Percentiles rank a stretch among this genome's conserved stretches.
Evolutionary conservation across 225 moss, liverwort and hornwort species (phyloP).

Genomic region (Thuidium tamariscinum): DNA sequence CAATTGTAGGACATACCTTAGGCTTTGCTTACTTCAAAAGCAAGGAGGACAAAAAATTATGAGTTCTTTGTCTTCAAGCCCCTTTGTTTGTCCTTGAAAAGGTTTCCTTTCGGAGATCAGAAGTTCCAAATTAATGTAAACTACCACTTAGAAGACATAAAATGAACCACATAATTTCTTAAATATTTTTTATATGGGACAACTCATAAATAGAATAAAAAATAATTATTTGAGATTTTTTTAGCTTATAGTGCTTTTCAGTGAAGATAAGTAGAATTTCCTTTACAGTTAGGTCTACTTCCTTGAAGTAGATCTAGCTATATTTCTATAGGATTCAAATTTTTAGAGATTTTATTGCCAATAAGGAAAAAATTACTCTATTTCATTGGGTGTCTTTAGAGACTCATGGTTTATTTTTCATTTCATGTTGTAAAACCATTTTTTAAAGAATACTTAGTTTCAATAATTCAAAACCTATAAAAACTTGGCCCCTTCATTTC

Average conservation of each 20-base stretch:
- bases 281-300: background rate
- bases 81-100: background rate
- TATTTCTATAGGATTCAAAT: background rate
- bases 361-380: background rate
- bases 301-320: background rate
- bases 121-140: background rate
- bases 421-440: background rate
- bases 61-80: background rate
- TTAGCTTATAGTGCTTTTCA: background rate
- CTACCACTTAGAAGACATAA: background rate
- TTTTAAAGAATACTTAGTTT: fast-evolving
- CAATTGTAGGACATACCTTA: background rate
- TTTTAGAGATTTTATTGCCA: background rate
- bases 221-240: too few species aligned
- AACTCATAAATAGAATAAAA: too few species aligned
- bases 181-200: background rate
- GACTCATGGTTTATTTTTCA: background rate
- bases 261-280: fast-evolving
- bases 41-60: background rate
- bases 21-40: background rate
- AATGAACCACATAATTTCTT: background rate
- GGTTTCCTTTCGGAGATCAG: fast-evolving
- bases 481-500: background rate
- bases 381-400: background rate
- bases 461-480: background rate